phyloP scores from a whole-genome alignment of 78 protist species.

The Dictyostelium capitatum region DNA sequence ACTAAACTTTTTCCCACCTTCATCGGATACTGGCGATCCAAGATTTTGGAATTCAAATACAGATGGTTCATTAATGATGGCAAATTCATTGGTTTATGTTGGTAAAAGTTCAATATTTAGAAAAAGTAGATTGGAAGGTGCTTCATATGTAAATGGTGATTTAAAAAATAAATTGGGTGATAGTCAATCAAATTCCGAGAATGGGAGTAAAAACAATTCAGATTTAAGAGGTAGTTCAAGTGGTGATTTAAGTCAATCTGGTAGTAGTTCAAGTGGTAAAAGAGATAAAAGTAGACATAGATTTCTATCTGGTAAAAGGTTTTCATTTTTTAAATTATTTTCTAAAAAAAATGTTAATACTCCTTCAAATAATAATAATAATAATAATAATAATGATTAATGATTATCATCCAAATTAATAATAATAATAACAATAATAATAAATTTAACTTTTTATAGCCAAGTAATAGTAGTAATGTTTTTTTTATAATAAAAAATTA shows the following conservation, averaged over 20 bases:
- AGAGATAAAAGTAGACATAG: slow-evolving; percentile 12
- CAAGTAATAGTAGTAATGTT: too few relatives aligned
- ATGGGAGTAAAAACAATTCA: background rate
- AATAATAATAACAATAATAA: too few relatives aligned
- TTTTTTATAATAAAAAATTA: too few relatives aligned
- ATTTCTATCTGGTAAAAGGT: slow-evolving; percentile 1
- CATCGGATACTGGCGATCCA: slow-evolving; percentile 69
- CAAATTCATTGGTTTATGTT: slow-evolving; percentile 62
- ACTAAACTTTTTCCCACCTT: slow-evolving; percentile 78
- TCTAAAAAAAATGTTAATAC: too few relatives aligned
- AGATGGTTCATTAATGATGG: slow-evolving; percentile 50
- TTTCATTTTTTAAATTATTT: background rate
- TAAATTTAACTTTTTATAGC: too few relatives aligned
- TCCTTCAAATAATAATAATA: too few relatives aligned
- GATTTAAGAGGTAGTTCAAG: background rate
- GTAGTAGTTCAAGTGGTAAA: background rate
- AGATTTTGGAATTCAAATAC: slow-evolving; percentile 72
- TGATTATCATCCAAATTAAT: too few relatives aligned
- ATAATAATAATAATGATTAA: too few relatives aligned
- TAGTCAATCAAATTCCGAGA: background rate
- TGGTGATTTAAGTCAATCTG: background rate
- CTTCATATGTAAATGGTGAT: background rate
- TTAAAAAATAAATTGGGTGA: slow-evolving; percentile 22
- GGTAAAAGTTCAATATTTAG: slow-evolving; percentile 39
- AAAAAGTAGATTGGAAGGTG: slow-evolving; percentile 38